Evolutionary conservation across 2,329 filamentous ascomycete genomes (phyloP), one percentile per base, ranked within the genome.

Genomic region (Pyricularia grisea): DNA sequence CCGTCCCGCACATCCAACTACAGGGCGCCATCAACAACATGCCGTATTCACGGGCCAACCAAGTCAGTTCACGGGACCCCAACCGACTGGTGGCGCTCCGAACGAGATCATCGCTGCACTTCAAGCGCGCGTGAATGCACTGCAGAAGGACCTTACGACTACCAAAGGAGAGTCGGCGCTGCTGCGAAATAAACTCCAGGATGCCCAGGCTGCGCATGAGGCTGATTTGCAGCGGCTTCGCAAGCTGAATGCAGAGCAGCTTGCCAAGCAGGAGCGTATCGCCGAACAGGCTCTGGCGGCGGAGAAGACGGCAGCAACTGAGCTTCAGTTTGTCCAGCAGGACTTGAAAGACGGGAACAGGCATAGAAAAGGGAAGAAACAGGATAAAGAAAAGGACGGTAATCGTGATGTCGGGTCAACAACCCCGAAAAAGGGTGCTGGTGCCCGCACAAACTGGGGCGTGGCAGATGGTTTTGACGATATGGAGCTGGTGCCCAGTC

Each of bases 381-480:
- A 20, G 6, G 42, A 76, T 67, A 73, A 74, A 68, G 71, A 70
- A 10, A 77, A 86, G 69, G 86, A 81, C 73, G 84, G 83, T 20
- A 76, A 75, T 25, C 42, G 20, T 10, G 42, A 55, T 55, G 42
- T n/a, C 11, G 74, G 73, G 3, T 79, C 80, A 0, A 75, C 79
- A 0, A 83, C 81, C 0, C 92, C 90, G 0, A 89, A 89, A 2
- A 91, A 84, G 74, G 67, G 63, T 14, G 63, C 69, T 0, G 67
- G 68, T 3, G 71, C 67, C 23, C 80, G 72, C 1, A 78, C 82
- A 31, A 88, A 85, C 0, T 86, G 86, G 78, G 82, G 84, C 1
- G 80, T 91, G 67, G 85, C 90, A 1, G 92, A 95, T 77, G 92
- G 92, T 0, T 95, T 95, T 73, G 91, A 94, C 70, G 88, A 92